These are phyloP conservation scores for Solanum sitiens DNA, from an alignment of 257 asterid genomes.

Conservation along the genomic window DNA sequence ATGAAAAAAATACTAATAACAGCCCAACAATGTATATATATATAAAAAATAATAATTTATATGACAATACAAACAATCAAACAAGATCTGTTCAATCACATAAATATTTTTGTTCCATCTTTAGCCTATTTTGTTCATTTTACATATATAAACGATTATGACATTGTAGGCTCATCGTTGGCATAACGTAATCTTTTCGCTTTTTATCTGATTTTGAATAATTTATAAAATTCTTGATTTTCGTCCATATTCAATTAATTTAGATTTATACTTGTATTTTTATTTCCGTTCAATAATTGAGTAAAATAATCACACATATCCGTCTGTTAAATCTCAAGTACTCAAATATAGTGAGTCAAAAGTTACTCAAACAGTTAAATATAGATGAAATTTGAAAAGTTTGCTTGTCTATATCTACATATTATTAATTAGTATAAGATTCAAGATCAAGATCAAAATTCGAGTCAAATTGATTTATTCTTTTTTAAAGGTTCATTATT, in stretches of 20 bases:
- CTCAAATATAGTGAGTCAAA: too few relatives aligned
- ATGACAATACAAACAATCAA: background rate
- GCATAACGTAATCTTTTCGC: background rate
- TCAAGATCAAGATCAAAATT: background rate
- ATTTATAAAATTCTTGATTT: too few relatives aligned
- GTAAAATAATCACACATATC: too few relatives aligned
- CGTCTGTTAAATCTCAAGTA: background rate
- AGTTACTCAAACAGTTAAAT: rapidly evolving
- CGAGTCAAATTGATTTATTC: background rate
- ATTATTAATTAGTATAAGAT: background rate
- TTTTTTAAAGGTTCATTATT: background rate
- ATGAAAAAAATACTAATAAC: background rate
- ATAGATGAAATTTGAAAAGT: background rate
- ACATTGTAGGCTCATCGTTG: background rate
- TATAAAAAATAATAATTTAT: background rate
- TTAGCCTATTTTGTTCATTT: background rate
- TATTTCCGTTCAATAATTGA: too few relatives aligned
- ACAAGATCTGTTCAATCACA: background rate
- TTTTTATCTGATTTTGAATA: background rate
- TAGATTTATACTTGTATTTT: too few relatives aligned
- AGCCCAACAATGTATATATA: background rate
- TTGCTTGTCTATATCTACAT: rapidly evolving
- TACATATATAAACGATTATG: background rate
- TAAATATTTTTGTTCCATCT: background rate
- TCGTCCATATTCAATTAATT: too few relatives aligned